phyloP scores from a whole-genome alignment of 768 basidiomycete species.

The Mycena floridula region DNA sequence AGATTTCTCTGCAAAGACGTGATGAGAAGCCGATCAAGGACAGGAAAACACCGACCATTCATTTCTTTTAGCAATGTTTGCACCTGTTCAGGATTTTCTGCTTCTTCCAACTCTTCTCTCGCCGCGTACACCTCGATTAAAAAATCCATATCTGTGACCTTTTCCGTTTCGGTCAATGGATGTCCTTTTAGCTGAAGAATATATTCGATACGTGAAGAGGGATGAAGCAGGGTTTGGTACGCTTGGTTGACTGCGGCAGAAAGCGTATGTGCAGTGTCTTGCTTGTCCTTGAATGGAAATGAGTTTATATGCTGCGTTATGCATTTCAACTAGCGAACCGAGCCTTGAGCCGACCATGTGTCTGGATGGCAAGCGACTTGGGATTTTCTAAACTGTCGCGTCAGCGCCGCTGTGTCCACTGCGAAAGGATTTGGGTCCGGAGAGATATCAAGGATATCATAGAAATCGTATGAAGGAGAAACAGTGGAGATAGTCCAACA shows the following conservation, averaged over 20 bases:
- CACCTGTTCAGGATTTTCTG: constrained; percentile 42
- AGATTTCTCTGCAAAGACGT: constrained; percentile 41
- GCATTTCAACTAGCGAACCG: constrained; percentile 36
- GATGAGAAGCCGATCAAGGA: constrained; percentile 1
- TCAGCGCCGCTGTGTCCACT: constrained; percentile 55
- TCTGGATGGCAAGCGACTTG: constrained; percentile 86
- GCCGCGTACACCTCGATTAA: constrained; percentile 75
- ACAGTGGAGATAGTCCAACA: constrained; percentile 65
- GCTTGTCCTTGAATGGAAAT: constrained; percentile 36
- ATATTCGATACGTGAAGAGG: constrained; percentile 75
- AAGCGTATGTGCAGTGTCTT: constrained; percentile 53
- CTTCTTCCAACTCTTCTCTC: constrained; percentile 70
- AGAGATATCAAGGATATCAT: constrained; percentile 63
- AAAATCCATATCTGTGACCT: constrained; percentile 62
- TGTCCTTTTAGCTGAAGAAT: constrained; percentile 61
- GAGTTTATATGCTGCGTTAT: background rate
- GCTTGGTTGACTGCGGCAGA: constrained; percentile 81
- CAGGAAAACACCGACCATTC: constrained; percentile 31
- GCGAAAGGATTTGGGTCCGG: constrained; percentile 63
- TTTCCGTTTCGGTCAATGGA: constrained; percentile 61
- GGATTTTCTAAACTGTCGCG: constrained; percentile 58
- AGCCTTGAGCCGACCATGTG: constrained; percentile 64
- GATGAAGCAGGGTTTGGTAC: constrained; percentile 68
- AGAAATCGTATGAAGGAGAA: constrained; percentile 30
- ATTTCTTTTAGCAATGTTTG: constrained; percentile 48